Conservation (phyloP, 2,329 filamentous ascomycete genomes). For the Aspergillus floridensis region DNA sequence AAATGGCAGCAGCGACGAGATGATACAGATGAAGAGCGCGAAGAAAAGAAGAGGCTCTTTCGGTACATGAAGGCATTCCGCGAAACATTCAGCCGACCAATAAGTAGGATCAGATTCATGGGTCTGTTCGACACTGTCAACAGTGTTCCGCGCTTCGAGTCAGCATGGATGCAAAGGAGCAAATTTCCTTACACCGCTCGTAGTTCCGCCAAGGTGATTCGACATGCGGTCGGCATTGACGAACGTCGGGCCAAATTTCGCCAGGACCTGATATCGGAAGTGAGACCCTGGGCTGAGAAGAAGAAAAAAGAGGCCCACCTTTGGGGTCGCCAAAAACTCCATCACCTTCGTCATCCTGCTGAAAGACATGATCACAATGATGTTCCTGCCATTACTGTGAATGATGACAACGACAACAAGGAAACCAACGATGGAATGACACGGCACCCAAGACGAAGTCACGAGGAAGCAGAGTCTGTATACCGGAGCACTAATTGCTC, state of each 20-base stretch:
- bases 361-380: constrained; percentile 14
- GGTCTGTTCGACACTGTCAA: constrained; percentile 82
- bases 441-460: constrained; percentile 5
- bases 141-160: constrained; percentile 74
- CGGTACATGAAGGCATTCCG: constrained; percentile 74
- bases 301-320: constrained; percentile 17
- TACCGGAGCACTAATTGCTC: constrained; percentile 29
- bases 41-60: constrained; percentile 54
- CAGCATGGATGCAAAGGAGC: constrained; percentile 67
- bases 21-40: constrained; percentile 22
- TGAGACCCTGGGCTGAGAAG: constrained; percentile 30
- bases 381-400: constrained; percentile 34
- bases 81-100: constrained; percentile 74
- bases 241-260: constrained; percentile 59
- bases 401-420: constrained; percentile 20
- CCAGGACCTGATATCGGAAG: constrained; percentile 54
- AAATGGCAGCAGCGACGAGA: constrained; percentile 41
- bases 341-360: constrained; percentile 21
- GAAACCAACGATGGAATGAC: constrained; percentile 4
- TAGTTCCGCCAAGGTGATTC: constrained; percentile 54
- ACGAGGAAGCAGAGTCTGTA: constrained; percentile 25
- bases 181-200: constrained; percentile 65
- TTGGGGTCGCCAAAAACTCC: constrained; percentile 24
- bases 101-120: constrained; percentile 69
- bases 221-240: constrained; percentile 58